A percentile compares a stretch with the other conserved stretches of the same genome.
These are phyloP conservation scores for Kwoniella dejecticola DNA, from an alignment of 768 basidiomycete species.

Conservation along the genomic window DNA sequence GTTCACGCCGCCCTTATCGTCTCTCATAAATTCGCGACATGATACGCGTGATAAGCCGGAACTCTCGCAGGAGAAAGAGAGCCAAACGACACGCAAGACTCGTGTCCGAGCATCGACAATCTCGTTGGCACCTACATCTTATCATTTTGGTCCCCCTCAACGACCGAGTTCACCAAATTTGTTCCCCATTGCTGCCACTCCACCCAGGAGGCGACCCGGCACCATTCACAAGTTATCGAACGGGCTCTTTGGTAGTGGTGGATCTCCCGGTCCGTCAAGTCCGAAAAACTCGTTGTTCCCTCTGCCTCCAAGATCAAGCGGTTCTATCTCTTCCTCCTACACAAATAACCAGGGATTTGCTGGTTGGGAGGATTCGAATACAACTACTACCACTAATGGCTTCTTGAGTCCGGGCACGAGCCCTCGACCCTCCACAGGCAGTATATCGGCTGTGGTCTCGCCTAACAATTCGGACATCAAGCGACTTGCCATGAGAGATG, in stretches of 20 bases:
- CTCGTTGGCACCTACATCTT: constrained; percentile 31
- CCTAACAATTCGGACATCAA: constrained; percentile 15
- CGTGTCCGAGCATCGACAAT: constrained; percentile 46
- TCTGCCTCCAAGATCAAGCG: constrained; percentile 45
- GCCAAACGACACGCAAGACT: constrained; percentile 4
- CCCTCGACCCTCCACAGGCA: constrained; percentile 37
- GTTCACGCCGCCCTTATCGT: constrained; percentile 30
- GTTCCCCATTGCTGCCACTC: constrained; percentile 38
- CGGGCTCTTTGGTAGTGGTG: constrained; percentile 30
- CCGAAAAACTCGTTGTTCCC: constrained; percentile 41
- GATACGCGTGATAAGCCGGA: constrained; percentile 6
- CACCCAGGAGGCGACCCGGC: constrained; percentile 41
- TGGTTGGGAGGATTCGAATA: constrained; percentile 21
- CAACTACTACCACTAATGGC: constrained; percentile 4
- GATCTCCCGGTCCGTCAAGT: constrained; percentile 32
- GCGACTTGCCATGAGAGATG: constrained; percentile 30
- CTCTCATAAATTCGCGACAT: not conserved
- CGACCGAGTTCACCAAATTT: constrained; percentile 32
- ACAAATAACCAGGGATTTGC: not conserved
- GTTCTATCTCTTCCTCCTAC: constrained; percentile 32
- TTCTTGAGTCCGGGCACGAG: constrained; percentile 28
- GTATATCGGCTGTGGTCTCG: constrained; percentile 10
- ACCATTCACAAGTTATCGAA: constrained; percentile 40
- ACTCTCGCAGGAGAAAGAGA: not conserved
- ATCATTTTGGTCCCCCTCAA: constrained; percentile 13